Percentiles rank a stretch among this genome's conserved stretches.
Conservation (phyloP, 2,329 filamentous ascomycete species). For the Xylariaceae sp. region DNA sequence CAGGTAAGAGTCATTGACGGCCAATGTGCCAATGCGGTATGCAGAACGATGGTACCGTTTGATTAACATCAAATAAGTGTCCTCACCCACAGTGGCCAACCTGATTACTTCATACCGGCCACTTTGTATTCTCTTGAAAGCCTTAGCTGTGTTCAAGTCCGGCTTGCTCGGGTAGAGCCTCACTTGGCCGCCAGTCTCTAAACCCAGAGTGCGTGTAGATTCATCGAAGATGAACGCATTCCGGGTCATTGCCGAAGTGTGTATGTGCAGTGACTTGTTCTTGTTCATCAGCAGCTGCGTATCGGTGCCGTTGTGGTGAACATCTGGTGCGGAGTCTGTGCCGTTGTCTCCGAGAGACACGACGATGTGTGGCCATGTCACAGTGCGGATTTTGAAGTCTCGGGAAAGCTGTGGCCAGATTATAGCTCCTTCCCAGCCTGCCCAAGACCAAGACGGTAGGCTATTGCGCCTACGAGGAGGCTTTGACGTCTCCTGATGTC, state of each 20-base stretch:
- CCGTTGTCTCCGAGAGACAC: constrained; percentile 6
- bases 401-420: constrained; percentile 6
- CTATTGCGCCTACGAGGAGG: constrained; percentile 7
- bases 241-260: constrained; percentile 2
- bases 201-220: not conserved
- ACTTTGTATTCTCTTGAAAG: constrained; percentile 9
- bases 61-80: constrained; percentile 10
- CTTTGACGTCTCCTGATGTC: constrained; percentile 2
- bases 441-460: constrained; percentile 14
- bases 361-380: constrained; percentile 2
- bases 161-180: constrained; percentile 9
- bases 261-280: constrained; percentile 8
- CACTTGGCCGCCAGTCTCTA: constrained; percentile 1
- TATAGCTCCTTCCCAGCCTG: constrained; percentile 12
- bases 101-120: constrained; percentile 7
- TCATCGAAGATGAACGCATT: constrained; percentile 4
- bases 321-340: constrained; percentile 1
- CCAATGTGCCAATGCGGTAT: constrained; percentile 11
- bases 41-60: constrained; percentile 7
- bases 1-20: constrained; percentile 3
- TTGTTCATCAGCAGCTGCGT: not conserved
- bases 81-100: constrained; percentile 5
- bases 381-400: constrained; percentile 1
- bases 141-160: constrained; percentile 7
- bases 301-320: constrained; percentile 2